A percentile compares a stretch with the other conserved stretches of the same genome.
These are phyloP conservation scores for Monosporozyma unispora DNA, from an alignment of 805 yeast species.

Conservation along the genomic window DNA sequence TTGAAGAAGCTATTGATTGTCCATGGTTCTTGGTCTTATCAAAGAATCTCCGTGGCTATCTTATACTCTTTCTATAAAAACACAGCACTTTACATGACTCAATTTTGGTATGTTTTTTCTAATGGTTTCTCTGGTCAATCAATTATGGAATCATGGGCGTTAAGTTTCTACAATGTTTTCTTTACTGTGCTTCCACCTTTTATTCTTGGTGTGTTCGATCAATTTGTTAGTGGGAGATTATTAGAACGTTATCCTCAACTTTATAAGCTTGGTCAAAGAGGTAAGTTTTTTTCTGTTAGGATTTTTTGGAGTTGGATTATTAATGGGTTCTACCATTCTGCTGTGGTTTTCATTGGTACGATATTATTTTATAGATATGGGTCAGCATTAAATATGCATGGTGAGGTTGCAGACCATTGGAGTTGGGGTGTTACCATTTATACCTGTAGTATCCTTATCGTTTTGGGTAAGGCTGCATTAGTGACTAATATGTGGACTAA, in stretches of 20 bases:
- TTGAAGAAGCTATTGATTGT: slow-evolving; percentile 76
- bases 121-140: slow-evolving; percentile 95
- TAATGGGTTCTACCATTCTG: slow-evolving; percentile 92
- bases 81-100: slow-evolving; percentile 92
- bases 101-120: slow-evolving; percentile 92
- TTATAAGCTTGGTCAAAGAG: slow-evolving; percentile 81
- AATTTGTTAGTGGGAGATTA: slow-evolving; percentile 83
- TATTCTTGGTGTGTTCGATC: slow-evolving; percentile 93
- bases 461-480: slow-evolving; percentile 90
- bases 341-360: slow-evolving; percentile 68
- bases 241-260: slow-evolving; percentile 87
- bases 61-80: slow-evolving; percentile 93
- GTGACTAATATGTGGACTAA: slow-evolving; percentile 92
- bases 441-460: slow-evolving; percentile 80
- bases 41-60: slow-evolving; percentile 85
- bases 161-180: slow-evolving; percentile 89
- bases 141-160: slow-evolving; percentile 94
- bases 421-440: slow-evolving; percentile 87
- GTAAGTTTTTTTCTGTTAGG: slow-evolving; percentile 79
- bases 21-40: slow-evolving; percentile 98
- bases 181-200: slow-evolving; percentile 95
- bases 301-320: slow-evolving; percentile 97
- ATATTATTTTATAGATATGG: slow-evolving; percentile 61
- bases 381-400: slow-evolving; percentile 49
- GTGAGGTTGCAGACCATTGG: slow-evolving; percentile 81